These are phyloP conservation scores for Hygrophoropsis aurantiaca DNA, from an alignment of 768 basidiomycete species.

Conservation along the genomic window DNA sequence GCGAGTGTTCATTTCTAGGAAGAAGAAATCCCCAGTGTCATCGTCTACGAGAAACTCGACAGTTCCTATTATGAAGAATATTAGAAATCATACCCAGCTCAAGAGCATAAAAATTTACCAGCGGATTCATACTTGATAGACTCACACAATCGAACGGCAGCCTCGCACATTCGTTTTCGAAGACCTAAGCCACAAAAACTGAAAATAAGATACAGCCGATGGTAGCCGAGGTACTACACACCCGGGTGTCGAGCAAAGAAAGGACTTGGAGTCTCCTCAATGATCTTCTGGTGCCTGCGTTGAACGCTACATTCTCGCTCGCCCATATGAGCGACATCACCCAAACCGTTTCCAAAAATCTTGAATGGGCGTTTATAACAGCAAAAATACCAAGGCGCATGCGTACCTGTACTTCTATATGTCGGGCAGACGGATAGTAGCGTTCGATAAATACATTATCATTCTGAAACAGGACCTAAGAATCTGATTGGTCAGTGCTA, in stretches of 20 bases:
- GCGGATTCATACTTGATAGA: constrained; percentile 58
- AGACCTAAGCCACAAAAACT: constrained; percentile 35
- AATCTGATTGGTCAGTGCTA: background rate
- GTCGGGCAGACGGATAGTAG: constrained; percentile 54
- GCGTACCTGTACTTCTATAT: constrained; percentile 63
- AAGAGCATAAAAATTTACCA: constrained; percentile 31
- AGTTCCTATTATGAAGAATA: constrained; percentile 42
- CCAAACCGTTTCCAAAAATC: constrained; percentile 67
- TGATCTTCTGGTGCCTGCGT: constrained; percentile 69
- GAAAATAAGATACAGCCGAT: background rate
- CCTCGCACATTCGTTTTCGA: constrained; percentile 47
- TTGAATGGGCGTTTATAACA: constrained; percentile 19
- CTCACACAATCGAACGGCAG: constrained; percentile 49
- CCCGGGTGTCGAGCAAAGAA: constrained; percentile 49
- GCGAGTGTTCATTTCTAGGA: constrained; percentile 72
- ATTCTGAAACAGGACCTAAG: constrained; percentile 48
- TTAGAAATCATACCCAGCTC: background rate
- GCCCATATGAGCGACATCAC: constrained; percentile 60
- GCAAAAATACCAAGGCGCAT: background rate
- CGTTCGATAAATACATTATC: constrained; percentile 58
- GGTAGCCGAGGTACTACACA: constrained; percentile 20
- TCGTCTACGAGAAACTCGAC: constrained; percentile 68
- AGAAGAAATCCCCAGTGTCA: constrained; percentile 53
- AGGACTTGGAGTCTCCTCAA: constrained; percentile 69
- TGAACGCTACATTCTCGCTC: constrained; percentile 74